These are phyloP conservation scores for Mycena rebaudengoi DNA, from an alignment of 768 basidiomycete species.

Conservation along the genomic window DNA sequence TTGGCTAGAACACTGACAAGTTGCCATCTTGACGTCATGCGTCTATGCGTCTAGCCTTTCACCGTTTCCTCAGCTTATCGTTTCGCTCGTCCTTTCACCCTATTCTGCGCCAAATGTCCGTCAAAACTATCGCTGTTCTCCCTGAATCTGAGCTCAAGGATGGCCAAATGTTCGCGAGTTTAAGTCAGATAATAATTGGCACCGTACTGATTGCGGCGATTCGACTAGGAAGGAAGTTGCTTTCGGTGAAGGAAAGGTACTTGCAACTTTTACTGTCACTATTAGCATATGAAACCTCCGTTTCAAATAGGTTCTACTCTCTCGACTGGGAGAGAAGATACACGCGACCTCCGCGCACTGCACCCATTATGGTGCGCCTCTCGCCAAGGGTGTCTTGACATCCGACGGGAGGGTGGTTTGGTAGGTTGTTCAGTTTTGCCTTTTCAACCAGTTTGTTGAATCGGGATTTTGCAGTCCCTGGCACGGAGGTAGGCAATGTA, in stretches of 20 bases:
- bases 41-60: conserved; percentile 4
- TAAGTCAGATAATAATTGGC: neutral
- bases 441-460: neutral
- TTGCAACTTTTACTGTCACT: no score
- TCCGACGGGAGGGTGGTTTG: conserved; percentile 84
- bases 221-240: conserved; percentile 78
- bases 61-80: conserved; percentile 3
- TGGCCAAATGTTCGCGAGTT: conserved; percentile 64
- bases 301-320: conserved; percentile 83
- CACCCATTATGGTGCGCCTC: conserved; percentile 92
- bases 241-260: conserved; percentile 80
- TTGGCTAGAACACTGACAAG: neutral
- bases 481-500: conserved; percentile 73
- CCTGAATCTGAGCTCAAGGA: conserved; percentile 65
- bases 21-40: neutral
- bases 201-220: neutral
- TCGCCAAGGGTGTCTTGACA: conserved; percentile 82
- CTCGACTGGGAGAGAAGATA: conserved; percentile 76
- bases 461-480: conserved; percentile 63
- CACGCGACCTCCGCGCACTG: conserved; percentile 87
- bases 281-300: no score
- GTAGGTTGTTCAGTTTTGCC: conserved; percentile 46
- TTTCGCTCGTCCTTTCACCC: no score
- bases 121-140: conserved; percentile 65
- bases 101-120: conserved; percentile 45